Base-by-base conservation (phyloP, 208 protist genomes). In the Trypanosoma mega region DNA sequence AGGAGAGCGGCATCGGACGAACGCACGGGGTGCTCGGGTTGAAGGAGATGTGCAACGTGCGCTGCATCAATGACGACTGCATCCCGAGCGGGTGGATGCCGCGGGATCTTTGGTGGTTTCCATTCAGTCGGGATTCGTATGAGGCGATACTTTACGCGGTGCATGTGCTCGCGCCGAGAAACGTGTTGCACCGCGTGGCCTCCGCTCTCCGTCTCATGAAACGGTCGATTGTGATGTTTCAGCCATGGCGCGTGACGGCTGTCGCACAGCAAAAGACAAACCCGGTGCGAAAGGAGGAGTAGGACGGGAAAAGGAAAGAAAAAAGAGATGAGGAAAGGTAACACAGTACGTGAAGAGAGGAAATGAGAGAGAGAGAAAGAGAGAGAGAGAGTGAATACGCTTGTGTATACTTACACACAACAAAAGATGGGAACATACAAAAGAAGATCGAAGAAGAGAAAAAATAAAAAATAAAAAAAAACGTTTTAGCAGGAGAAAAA, bases 31-130 rank as follows among this genome's bases (percentile, higher is more conserved):
- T 68, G 47, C 54, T 90, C 14, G 87, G 84, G 1, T 68, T 92
- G 36, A 76, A 71, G 58, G 87, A 94, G 59, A 94, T 92, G 87
- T 79, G 72, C 63, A 87, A 94, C 61, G 84, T 84, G 18, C 90
- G 90, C 69, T 88, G 78, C 72, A 85, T 94, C 52, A 91, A 86
- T 66, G 55, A 68, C 12, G 87, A 94, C 14, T 23, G 29, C 45
- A 8, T 86, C 21, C 69, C 79, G 1, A 59, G 62, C 1, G 29
- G 57, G 3, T 55, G 64, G 11, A 7, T 81, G 12, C 72, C 72
- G 29, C 77, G 87, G 26, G 82, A 89, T 55, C 47, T 94, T 11
- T 94, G 79, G 81, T 94, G 87, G 87, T 87, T 87, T 63, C 83
- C 83, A 12, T 84, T 80, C 46, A 78, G 49, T 46, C 14, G 31